Evolutionary conservation across 192 early-diverging fungal genomes (phyloP), one percentile per base, ranked within the genome.

Genomic region (Dissophora globulifera): DNA sequence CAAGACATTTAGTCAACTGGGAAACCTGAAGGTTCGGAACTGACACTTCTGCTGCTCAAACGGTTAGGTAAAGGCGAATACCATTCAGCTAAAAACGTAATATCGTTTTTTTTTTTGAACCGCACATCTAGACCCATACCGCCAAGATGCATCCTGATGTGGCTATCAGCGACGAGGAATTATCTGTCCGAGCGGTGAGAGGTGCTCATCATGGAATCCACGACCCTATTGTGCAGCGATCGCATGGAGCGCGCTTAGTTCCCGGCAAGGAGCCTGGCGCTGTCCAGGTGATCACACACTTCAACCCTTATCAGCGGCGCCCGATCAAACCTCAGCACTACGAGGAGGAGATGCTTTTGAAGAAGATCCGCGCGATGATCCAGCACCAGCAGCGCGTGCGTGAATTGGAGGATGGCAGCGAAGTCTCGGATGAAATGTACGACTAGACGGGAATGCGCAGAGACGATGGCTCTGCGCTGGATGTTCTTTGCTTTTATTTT

Each of bases 1-100:
- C 50, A 89, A 89, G 61, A 82, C 86, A 30, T 95, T 95, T 62
- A 87, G 86, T 23, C 92, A 94, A 71, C 79, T 89, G 30, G 94
- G 93, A 7, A 91, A 91, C 59, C 81, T 91, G 10, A 89, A 82
- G 66, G 78, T 79, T 27, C 12, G 49, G 35, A n/a, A n/a, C n/a
- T n/a, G n/a, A n/a, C n/a, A n/a, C n/a, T n/a, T n/a, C n/a, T n/a
- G n/a, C n/a, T n/a, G n/a, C n/a, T n/a, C n/a, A n/a, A n/a, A n/a
- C n/a, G n/a, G n/a, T n/a, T n/a, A n/a, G n/a, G n/a, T n/a, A n/a
- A n/a, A n/a, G n/a, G n/a, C n/a, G n/a, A n/a, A n/a, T n/a, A n/a
- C n/a, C n/a, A n/a, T n/a, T n/a, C n/a, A n/a, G n/a, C n/a, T n/a
- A n/a, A n/a, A n/a, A n/a, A n/a, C n/a, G n/a, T n/a, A n/a, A n/a